Percentiles rank a stretch among this genome's conserved stretches.
phyloP scores from a whole-genome alignment of 441 rosid genomes.

The Adansonia grandidieri region DNA sequence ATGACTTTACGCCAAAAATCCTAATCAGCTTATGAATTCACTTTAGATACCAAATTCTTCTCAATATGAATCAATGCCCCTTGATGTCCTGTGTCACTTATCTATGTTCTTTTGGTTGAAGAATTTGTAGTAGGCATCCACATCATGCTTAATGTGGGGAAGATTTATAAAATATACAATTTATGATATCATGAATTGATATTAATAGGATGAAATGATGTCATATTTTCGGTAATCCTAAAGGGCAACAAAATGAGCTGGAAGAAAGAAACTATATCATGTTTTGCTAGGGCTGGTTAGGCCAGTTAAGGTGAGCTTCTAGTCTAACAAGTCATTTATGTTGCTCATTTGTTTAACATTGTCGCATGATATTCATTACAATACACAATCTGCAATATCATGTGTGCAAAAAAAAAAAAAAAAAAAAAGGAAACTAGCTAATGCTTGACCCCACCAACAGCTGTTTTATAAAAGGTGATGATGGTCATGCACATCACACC shows the following conservation, averaged over 20 bases:
- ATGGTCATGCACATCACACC: conserved; percentile 3
- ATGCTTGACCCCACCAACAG: neutral
- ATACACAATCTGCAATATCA: conserved; percentile 11
- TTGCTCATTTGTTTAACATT: conserved; percentile 8
- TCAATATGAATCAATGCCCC: neutral
- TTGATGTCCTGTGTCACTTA: neutral
- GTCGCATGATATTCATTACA: neutral
- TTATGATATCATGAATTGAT: neutral
- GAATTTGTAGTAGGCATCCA: neutral
- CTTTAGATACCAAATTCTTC: conserved; percentile 10
- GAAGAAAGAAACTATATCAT: conserved; percentile 5
- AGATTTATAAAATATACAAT: neutral
- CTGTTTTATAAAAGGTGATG: neutral
- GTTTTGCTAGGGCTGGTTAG: neutral
- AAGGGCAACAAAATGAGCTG: neutral
- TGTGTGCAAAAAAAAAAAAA: neutral
- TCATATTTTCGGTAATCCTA: neutral
- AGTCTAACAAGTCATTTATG: conserved; percentile 10
- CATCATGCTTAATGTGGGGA: neutral
- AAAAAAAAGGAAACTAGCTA: neutral
- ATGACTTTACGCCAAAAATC: neutral
- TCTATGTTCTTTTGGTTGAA: neutral
- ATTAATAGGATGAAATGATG: conserved; percentile 6
- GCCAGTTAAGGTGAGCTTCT: conserved; percentile 12
- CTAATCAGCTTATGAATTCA: conserved; percentile 13